Conservation (phyloP, 257 asterid genomes). For the Handroanthus guayacan region DNA sequence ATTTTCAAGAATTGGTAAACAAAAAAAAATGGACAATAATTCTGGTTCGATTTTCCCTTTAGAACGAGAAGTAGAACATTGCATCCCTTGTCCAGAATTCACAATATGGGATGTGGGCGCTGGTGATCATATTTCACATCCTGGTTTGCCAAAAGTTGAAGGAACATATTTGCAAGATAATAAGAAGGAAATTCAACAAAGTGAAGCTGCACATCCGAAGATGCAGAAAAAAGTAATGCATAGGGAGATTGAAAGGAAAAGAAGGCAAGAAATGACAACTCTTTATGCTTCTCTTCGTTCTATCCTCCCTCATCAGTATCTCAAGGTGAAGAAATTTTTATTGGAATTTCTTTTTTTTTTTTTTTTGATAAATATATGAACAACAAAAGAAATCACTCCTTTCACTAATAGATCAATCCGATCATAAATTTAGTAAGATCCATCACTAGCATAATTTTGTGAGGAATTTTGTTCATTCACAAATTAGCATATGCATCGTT, state of each 20-base stretch:
- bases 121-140: not conserved
- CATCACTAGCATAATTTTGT: too few relatives aligned
- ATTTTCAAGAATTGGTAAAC: not conserved
- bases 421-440: too few relatives aligned
- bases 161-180: not conserved
- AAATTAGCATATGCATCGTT: too few relatives aligned
- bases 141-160: not conserved
- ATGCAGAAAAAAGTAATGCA: constrained; percentile 42
- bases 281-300: constrained; percentile 55
- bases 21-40: constrained; percentile 22
- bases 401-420: too few relatives aligned
- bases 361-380: not conserved
- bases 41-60: not conserved
- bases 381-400: too few relatives aligned
- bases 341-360: not conserved
- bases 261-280: constrained; percentile 56
- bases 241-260: constrained; percentile 56
- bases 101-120: constrained; percentile 15
- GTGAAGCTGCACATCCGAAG: not conserved
- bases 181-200: not conserved
- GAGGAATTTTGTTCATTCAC: too few relatives aligned
- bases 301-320: constrained; percentile 46
- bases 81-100: not conserved
- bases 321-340: constrained; percentile 39
- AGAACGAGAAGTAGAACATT: constrained; percentile 4